These are phyloP conservation scores for Boletus rubroflammeus DNA, from an alignment of 768 basidiomycete species.

Conservation along the genomic window DNA sequence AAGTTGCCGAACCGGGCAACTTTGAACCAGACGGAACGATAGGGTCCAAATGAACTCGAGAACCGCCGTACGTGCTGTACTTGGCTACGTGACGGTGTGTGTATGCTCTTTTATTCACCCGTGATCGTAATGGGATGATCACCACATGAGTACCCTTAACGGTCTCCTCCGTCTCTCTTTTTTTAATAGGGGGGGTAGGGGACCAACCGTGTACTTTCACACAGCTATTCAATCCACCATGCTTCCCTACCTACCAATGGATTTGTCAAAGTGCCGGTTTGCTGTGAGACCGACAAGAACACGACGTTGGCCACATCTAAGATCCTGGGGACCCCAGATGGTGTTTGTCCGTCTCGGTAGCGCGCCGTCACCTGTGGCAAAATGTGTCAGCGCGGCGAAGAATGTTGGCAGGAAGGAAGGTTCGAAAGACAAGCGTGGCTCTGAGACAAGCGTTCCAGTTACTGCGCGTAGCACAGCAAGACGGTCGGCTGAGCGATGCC, in stretches of 20 bases:
- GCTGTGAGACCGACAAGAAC: not conserved
- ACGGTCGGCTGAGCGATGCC: not conserved
- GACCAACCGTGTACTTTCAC: not conserved
- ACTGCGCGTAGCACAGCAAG: not conserved
- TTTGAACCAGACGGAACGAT: conserved; percentile 6
- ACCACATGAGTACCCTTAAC: not conserved
- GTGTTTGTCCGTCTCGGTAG: not conserved
- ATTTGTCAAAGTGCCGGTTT: not conserved
- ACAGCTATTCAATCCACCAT: not conserved
- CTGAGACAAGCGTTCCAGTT: not conserved
- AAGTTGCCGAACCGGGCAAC: conserved; percentile 3
- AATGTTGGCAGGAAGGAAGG: not conserved
- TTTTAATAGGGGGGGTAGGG: not conserved
- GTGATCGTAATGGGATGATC: not conserved
- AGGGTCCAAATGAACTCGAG: not conserved
- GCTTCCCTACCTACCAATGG: not conserved
- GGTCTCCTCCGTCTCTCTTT: not conserved
- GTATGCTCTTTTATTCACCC: not conserved
- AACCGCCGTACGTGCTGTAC: not conserved
- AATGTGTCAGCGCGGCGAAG: not conserved
- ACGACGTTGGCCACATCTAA: conserved; percentile 1
- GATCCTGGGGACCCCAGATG: not conserved
- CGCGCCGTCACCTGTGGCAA: not conserved
- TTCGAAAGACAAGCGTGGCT: not conserved
- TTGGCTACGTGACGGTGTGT: not conserved